Evolutionary conservation across 495 filamentous ascomycete genomes (phyloP).

Genomic region (Neurospora hispaniola): DNA sequence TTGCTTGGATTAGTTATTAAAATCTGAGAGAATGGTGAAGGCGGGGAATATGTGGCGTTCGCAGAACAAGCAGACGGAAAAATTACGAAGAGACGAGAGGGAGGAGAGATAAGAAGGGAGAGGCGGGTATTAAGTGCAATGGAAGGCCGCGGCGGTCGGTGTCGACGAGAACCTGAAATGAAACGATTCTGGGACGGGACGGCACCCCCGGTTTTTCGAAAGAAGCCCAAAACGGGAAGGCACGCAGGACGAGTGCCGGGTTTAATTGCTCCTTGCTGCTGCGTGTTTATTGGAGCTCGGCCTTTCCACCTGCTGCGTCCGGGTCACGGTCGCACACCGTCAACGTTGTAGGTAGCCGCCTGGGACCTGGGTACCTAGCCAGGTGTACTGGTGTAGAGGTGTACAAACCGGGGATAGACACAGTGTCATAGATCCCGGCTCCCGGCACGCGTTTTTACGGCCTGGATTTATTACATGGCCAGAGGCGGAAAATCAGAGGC

Average conservation of each 20-base stretch:
- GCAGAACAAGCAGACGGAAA: not conserved
- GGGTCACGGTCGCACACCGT: conserved; percentile 2
- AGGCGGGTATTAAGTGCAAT: not conserved
- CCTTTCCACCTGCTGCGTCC: not conserved
- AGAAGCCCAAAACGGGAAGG: conserved; percentile 12
- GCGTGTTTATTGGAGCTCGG: conserved; percentile 11
- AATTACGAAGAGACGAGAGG: not conserved
- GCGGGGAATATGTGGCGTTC: not conserved
- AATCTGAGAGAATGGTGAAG: not conserved
- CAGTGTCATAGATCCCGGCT: not conserved
- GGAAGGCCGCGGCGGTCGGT: not conserved
- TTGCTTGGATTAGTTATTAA: conserved; percentile 1
- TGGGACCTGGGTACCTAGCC: not conserved
- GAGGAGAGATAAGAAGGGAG: conserved; percentile 3
- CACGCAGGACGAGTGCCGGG: conserved; percentile 10
- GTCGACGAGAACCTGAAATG: not conserved
- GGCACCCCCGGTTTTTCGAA: not conserved
- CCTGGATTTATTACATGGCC: not conserved
- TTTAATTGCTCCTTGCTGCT: conserved; percentile 16
- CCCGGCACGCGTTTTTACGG: not conserved
- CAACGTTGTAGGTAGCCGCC: conserved; percentile 4
- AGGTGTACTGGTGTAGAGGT: too few species aligned
- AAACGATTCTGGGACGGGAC: not conserved
- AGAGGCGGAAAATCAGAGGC: conserved; percentile 10
- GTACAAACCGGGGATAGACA: not conserved